These are phyloP conservation scores for Trametes punicea DNA, from an alignment of 768 basidiomycete genomes.

Conservation along the genomic window DNA sequence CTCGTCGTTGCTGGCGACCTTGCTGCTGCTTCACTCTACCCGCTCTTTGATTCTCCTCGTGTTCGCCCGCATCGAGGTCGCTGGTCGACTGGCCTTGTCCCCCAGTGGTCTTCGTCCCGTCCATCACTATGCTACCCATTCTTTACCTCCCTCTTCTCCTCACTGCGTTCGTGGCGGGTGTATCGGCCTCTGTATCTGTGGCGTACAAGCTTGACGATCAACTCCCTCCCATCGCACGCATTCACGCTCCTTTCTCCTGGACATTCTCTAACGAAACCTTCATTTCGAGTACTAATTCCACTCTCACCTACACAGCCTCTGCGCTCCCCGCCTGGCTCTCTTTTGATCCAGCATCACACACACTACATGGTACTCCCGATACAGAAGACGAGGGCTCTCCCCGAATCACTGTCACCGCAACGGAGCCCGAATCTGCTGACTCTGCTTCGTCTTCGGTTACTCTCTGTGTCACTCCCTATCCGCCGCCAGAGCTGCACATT, in stretches of 20 bases:
- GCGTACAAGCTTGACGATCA: conserved; percentile 65
- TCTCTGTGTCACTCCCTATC: conserved; percentile 52
- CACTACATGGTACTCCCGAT: conserved; percentile 70
- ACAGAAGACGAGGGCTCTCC: conserved; percentile 59
- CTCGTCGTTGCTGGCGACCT: background rate
- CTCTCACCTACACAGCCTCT: conserved; percentile 51
- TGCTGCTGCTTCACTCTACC: conserved; percentile 10
- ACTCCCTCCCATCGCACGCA: conserved; percentile 74
- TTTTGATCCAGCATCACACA: conserved; percentile 58
- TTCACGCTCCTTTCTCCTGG: conserved; percentile 65
- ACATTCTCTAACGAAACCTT: conserved; percentile 67
- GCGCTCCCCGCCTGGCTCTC: conserved; percentile 71
- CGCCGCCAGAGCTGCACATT: conserved; percentile 51
- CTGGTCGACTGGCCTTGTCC: conserved; percentile 22
- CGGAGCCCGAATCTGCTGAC: conserved; percentile 43
- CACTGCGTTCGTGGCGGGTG: background rate
- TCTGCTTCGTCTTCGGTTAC: conserved; percentile 50
- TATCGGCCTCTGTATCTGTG: conserved; percentile 41
- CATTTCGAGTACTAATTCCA: conserved; percentile 39
- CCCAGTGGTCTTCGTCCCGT: background rate
- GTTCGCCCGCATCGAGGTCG: conserved; percentile 12
- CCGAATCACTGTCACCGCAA: conserved; percentile 60
- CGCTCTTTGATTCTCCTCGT: background rate
- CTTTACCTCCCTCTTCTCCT: conserved; percentile 14
- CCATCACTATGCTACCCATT: conserved; percentile 27